Percentiles rank a stretch among this genome's conserved stretches.
phyloP scores from a whole-genome alignment of 805 yeast genomes.

The Lipomyces yamadae region DNA sequence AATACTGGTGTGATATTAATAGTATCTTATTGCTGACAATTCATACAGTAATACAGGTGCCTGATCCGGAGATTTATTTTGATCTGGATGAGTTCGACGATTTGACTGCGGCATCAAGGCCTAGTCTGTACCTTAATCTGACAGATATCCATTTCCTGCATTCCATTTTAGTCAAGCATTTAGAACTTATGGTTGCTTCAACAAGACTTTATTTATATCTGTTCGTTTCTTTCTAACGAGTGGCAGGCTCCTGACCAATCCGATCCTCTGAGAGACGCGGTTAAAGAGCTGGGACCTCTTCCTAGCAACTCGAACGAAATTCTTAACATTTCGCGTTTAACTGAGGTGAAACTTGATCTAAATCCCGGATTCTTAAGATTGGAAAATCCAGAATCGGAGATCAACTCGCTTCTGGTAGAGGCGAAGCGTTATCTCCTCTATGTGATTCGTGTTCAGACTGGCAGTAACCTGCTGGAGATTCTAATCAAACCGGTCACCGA shows the following conservation, averaged over 20 bases:
- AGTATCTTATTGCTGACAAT: neutral
- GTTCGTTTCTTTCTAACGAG: neutral
- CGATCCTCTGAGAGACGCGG: constrained; percentile 58
- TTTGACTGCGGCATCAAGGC: constrained; percentile 57
- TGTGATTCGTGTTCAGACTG: constrained; percentile 79
- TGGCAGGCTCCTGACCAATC: constrained; percentile 45
- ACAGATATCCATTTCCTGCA: constrained; percentile 49
- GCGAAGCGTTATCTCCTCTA: constrained; percentile 83
- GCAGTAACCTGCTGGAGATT: constrained; percentile 68
- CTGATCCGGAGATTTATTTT: constrained; percentile 63
- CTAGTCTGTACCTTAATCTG: constrained; percentile 47
- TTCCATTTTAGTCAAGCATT: constrained; percentile 45
- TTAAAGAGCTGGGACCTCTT: constrained; percentile 51
- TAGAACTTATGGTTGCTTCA: constrained; percentile 37
- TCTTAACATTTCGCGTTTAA: constrained; percentile 57
- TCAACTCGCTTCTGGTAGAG: constrained; percentile 66
- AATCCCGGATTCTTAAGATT: constrained; percentile 58
- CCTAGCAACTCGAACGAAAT: constrained; percentile 54
- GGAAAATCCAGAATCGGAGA: constrained; percentile 58
- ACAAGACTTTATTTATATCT: neutral
- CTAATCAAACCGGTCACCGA: constrained; percentile 68
- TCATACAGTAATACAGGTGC: constrained; percentile 54
- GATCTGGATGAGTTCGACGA: constrained; percentile 72
- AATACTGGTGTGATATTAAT: neutral
- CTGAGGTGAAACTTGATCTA: constrained; percentile 60